Evolutionary conservation across 164 flowering plant species (phyloP).

Genomic region (Magnolia sinica): DNA sequence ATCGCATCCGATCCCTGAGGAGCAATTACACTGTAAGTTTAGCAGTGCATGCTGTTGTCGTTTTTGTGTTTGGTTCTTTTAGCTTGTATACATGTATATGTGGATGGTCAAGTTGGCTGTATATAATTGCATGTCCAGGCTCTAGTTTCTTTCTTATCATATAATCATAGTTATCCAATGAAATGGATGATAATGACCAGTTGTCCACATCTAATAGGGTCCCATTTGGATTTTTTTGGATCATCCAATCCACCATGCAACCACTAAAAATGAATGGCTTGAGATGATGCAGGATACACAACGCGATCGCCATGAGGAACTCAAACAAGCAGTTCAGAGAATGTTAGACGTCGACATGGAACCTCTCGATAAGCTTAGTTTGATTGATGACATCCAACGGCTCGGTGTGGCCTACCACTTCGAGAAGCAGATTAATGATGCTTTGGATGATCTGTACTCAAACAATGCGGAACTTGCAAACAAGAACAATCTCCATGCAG

Average conservation of each 20-base stretch:
- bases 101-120: too few species aligned
- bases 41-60: background rate
- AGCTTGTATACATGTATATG: background rate
- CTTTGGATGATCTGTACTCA: background rate
- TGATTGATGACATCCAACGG: background rate
- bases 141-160: too few species aligned
- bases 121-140: too few species aligned
- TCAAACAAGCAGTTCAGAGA: background rate
- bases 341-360: background rate
- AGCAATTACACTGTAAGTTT: background rate
- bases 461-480: background rate
- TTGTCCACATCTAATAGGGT: background rate
- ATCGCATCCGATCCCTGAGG: background rate
- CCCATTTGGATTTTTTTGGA: background rate
- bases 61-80: background rate
- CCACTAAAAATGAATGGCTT: background rate
- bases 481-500: background rate
- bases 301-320: background rate
- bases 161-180: too few species aligned
- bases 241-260: background rate
- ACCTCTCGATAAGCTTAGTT: background rate
- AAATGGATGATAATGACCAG: background rate
- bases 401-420: slow-evolving; percentile 3
- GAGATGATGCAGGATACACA: background rate
- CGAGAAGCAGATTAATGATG: background rate